Conservation (phyloP, 2,329 filamentous ascomycete genomes). For the Monilinia fructicola region DNA sequence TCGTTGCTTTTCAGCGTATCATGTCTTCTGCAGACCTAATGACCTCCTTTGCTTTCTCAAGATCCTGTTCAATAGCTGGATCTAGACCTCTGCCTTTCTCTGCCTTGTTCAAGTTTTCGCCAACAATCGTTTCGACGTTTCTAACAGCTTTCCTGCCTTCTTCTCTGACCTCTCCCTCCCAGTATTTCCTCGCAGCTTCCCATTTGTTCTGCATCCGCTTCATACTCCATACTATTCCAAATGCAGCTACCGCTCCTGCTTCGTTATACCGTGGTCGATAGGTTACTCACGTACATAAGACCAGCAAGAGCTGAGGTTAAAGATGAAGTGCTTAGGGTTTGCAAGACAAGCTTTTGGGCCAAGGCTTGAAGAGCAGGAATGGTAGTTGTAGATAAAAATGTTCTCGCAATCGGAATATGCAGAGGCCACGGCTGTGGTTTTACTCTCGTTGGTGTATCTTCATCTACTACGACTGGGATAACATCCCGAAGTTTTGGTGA, state of each 20-base stretch:
- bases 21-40: constrained; percentile 20
- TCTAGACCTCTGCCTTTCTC: constrained; percentile 18
- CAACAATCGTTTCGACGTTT: constrained; percentile 55
- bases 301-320: constrained; percentile 55
- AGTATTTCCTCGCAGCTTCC: constrained; percentile 59
- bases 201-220: constrained; percentile 61
- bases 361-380: constrained; percentile 70
- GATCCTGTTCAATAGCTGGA: constrained; percentile 12
- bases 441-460: constrained; percentile 26
- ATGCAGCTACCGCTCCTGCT: constrained; percentile 59
- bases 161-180: constrained; percentile 66
- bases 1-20: constrained; percentile 15
- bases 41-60: constrained; percentile 14
- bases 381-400: constrained; percentile 63
- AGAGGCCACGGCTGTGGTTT: constrained; percentile 60
- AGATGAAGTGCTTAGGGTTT: constrained; percentile 68
- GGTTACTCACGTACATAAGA: constrained; percentile 57
- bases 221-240: constrained; percentile 61
- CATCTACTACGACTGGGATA: constrained; percentile 29
- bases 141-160: constrained; percentile 63
- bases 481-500: constrained; percentile 31
- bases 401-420: constrained; percentile 70
- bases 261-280: constrained; percentile 59
- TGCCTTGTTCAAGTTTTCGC: constrained; percentile 26
- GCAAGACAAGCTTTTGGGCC: constrained; percentile 71